Conservation (phyloP, 2,329 filamentous ascomycete species). For the Colletotrichum simmondsii region DNA sequence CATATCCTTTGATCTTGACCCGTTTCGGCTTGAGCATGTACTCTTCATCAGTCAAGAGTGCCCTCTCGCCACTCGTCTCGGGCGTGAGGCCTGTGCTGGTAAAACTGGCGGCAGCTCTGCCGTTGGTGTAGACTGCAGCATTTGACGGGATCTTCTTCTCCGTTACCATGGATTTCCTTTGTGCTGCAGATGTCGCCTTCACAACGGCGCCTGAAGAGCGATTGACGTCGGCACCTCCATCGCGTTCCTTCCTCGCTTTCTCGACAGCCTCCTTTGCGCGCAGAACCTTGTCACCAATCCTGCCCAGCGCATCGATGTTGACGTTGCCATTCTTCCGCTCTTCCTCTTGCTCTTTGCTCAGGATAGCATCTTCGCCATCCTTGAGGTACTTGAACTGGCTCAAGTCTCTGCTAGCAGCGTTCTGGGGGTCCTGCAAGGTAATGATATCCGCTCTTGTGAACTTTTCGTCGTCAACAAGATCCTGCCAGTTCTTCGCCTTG, state of each 20-base stretch:
- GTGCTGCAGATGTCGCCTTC: slow-evolving; percentile 45
- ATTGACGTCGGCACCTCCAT: slow-evolving; percentile 69
- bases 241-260: slow-evolving; percentile 81
- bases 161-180: slow-evolving; percentile 58
- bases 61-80: slow-evolving; percentile 87
- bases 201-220: slow-evolving; percentile 56
- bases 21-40: slow-evolving; percentile 94
- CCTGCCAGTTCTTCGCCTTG: slow-evolving; percentile 95
- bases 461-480: slow-evolving; percentile 86
- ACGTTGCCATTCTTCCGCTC: slow-evolving; percentile 75
- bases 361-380: slow-evolving; percentile 77
- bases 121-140: slow-evolving; percentile 89
- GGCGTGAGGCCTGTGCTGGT: slow-evolving; percentile 95
- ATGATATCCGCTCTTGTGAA: slow-evolving; percentile 94
- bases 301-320: slow-evolving; percentile 83
- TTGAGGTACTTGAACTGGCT: slow-evolving; percentile 90
- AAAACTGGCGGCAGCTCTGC: slow-evolving; percentile 90
- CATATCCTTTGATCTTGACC: slow-evolving; percentile 91
- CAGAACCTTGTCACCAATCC: slow-evolving; percentile 82
- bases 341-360: slow-evolving; percentile 76
- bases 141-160: slow-evolving; percentile 79
- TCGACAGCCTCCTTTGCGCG: slow-evolving; percentile 95
- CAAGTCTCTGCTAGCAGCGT: slow-evolving; percentile 83
- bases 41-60: slow-evolving; percentile 90
- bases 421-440: slow-evolving; percentile 95